phyloP scores from a whole-genome alignment of 2,329 filamentous ascomycete species.

The Fusarium incarnatum region DNA sequence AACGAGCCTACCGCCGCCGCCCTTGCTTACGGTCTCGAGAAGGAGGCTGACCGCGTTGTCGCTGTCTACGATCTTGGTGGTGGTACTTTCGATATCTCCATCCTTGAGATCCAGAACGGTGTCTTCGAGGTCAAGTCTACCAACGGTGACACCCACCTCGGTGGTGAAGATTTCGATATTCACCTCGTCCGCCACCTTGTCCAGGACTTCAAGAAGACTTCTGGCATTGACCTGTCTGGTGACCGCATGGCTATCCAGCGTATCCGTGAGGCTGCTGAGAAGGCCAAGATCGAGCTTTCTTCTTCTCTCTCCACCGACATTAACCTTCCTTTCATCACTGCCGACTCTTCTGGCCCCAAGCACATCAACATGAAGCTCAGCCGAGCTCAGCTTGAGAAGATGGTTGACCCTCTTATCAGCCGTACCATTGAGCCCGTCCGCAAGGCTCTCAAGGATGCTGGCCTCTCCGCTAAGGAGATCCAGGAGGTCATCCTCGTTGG shows the following conservation, averaged over 20 bases:
- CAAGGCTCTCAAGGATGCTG: slow-evolving; percentile 96
- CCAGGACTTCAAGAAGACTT: slow-evolving; percentile 96
- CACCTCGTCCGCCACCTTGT: slow-evolving; percentile 93
- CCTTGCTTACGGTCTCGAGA: slow-evolving; percentile 95
- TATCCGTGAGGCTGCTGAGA: slow-evolving; percentile 98
- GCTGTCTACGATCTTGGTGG: slow-evolving; percentile 98
- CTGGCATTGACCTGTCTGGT: slow-evolving; percentile 85
- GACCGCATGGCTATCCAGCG: slow-evolving; percentile 99
- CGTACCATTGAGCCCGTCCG: slow-evolving; percentile 91
- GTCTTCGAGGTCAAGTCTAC: slow-evolving; percentile 99
- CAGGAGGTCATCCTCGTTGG: slow-evolving; percentile 98
- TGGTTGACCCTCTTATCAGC: slow-evolving; percentile 89
- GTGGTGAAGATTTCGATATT: slow-evolving; percentile 98
- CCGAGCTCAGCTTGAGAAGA: slow-evolving; percentile 89
- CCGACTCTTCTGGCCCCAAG: slow-evolving; percentile 93
- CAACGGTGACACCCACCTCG: slow-evolving; percentile 98
- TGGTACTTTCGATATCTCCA: slow-evolving; percentile 99
- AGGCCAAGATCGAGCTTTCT: slow-evolving; percentile 99
- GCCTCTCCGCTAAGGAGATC: slow-evolving; percentile 90
- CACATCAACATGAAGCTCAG: slow-evolving; percentile 98
- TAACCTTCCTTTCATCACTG: slow-evolving; percentile 98
- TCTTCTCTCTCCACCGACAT: slow-evolving; percentile 96
- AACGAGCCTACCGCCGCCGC: slow-evolving; percentile 98
- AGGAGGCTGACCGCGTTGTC: slow-evolving; percentile 88
- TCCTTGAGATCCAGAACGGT: slow-evolving; percentile 96